Base-by-base conservation (phyloP, 108 stramenopile species). In the Nannochloropsis oceanica region DNA sequence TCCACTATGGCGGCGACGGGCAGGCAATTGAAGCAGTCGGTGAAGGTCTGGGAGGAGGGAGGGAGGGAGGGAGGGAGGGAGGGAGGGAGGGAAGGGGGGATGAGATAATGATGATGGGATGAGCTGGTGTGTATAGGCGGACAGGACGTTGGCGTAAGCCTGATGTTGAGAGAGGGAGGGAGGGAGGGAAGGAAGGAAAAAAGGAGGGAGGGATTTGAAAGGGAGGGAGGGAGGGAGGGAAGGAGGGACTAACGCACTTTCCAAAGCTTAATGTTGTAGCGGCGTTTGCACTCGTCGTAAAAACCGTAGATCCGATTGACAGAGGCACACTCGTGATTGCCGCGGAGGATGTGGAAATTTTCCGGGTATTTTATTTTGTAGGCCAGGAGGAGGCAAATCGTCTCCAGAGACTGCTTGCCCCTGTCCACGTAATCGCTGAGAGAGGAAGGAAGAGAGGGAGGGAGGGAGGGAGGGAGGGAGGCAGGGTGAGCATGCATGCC, bases 351-450 rank as follows among this genome's bases (percentile, higher is more conserved):
- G 90, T 98, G 98, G 90, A 99, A 99, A 87, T 98, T 89, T 99
- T 97, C 96, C 25, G 97, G 97, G 86, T 98, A 98, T 93, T 99
- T 99, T 91, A 98, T 96, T 92, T 99, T 99, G 93, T 98, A 99
- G 24, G 97, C 97, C 88, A 99, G 94, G 1, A 97, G 92, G 10
- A 97, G 87, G 90, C 94, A 94, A 43, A 96, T 96, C 7, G 96
- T 96, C 84, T 97, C 96, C 34, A 97, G 87, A 27, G 92, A 93
- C 86, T 95, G 95, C 88, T 97, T 96, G 50, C 96, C 98, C 81
- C 98, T 94, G 88, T 99, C 98, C 27, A 99, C 98, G 89, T 99
- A 99, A 90, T 99, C 98, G 24, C 90, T 90, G 84, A n/a, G 46
- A 14, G 46, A 18, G 14, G 46, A 14, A 14, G 14, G 46, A 91